Evolutionary conservation across 2,329 filamentous ascomycete genomes (phyloP).

Genomic region (Amauroascus verrucosus): DNA sequence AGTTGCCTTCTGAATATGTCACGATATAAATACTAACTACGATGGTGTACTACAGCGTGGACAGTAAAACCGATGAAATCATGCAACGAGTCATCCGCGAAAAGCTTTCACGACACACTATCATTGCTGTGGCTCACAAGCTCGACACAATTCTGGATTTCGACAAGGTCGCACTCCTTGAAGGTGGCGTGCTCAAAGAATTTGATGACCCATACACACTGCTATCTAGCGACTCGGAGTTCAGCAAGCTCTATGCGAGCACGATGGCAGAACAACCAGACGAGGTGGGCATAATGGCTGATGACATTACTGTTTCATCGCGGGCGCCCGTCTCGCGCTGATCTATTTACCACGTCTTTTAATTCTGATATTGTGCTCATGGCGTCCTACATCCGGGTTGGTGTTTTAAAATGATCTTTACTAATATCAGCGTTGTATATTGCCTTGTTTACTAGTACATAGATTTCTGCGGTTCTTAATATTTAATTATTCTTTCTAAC

Average conservation of each 20-base stretch:
- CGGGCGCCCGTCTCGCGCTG: slow-evolving; percentile 1
- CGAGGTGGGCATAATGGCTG: slow-evolving; percentile 11
- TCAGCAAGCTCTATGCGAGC: slow-evolving; percentile 28
- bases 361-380: not conserved
- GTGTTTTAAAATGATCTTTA: not conserved
- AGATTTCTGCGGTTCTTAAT: not conserved
- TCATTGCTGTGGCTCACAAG: slow-evolving; percentile 49
- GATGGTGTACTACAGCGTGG: slow-evolving; percentile 36
- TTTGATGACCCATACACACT: slow-evolving; percentile 27
- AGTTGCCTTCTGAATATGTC: slow-evolving; percentile 14
- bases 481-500: not conserved
- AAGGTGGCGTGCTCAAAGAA: slow-evolving; percentile 29
- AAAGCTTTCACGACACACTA: slow-evolving; percentile 47
- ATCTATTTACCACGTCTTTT: not conserved
- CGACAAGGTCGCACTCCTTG: slow-evolving; percentile 31
- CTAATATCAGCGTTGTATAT: not conserved
- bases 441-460: slow-evolving; percentile 1
- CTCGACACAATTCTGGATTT: slow-evolving; percentile 39
- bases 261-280: slow-evolving; percentile 16
- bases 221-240: slow-evolving; percentile 28
- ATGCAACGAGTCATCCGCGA: slow-evolving; percentile 49
- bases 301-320: slow-evolving; percentile 13
- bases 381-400: not conserved
- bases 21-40: not conserved
- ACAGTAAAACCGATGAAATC: slow-evolving; percentile 46